Evolutionary conservation across 352 stramenopile genomes (phyloP).

Genomic region (Pythium chondricola): DNA sequence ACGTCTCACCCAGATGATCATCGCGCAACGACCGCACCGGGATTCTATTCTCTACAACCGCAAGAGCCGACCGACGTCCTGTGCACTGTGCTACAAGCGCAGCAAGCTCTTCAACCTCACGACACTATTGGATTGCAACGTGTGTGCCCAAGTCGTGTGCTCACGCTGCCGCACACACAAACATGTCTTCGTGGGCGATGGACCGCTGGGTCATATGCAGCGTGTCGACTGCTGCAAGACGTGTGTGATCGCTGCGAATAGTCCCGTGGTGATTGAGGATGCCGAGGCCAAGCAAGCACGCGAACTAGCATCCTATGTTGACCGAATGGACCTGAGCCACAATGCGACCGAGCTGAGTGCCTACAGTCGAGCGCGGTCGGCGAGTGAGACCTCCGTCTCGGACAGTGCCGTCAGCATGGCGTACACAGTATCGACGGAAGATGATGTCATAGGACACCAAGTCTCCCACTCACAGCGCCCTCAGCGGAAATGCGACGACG

Average conservation of each 20-base stretch:
- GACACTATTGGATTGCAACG: conserved; percentile 25
- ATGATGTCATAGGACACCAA: not conserved
- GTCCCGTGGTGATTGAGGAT: not conserved
- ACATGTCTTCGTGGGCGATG: conserved; percentile 36
- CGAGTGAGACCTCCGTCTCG: conserved; percentile 2
- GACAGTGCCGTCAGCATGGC: not conserved
- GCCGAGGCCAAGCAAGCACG: conserved; percentile 1
- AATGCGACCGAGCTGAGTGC: not conserved
- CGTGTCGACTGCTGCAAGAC: conserved; percentile 31
- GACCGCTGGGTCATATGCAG: conserved; percentile 20
- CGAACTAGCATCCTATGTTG: conserved; percentile 8
- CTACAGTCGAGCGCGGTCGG: not conserved
- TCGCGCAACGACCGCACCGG: conserved; percentile 20
- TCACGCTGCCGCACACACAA: conserved; percentile 36
- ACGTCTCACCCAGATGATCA: conserved; percentile 42
- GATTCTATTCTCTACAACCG: conserved; percentile 21
- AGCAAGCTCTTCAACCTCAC: conserved; percentile 31
- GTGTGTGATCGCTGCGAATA: conserved; percentile 26
- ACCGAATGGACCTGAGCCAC: not conserved
- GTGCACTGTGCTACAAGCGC: conserved; percentile 23
- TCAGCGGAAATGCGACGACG: too few relatives aligned
- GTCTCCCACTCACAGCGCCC: not conserved
- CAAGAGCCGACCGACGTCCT: conserved; percentile 16
- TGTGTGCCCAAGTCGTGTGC: conserved; percentile 44
- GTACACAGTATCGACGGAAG: not conserved